Evolutionary conservation across 305 asterid species (phyloP).

Genomic region (Fraxinus baroniana): DNA sequence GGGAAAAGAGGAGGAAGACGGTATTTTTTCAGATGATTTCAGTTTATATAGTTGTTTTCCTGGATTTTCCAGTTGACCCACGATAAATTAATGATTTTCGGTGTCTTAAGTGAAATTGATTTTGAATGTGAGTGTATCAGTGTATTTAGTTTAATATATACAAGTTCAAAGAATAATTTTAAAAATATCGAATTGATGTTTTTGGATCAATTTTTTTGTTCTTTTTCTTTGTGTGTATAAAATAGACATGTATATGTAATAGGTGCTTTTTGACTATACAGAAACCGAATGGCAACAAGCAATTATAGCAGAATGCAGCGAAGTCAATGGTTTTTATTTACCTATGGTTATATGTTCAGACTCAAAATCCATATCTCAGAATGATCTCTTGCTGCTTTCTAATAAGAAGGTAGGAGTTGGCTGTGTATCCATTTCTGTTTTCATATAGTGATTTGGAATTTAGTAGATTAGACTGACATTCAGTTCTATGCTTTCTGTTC

Average conservation of each 20-base stretch:
- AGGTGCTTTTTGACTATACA: slow-evolving; percentile 34
- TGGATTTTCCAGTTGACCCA: background rate
- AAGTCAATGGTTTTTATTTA: slow-evolving; percentile 69
- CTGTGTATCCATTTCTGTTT: slow-evolving; percentile 3
- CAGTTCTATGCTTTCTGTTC: background rate
- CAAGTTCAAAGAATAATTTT: background rate
- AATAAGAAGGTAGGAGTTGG: slow-evolving; percentile 51
- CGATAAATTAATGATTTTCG: background rate
- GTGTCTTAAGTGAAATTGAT: background rate
- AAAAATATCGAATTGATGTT: background rate
- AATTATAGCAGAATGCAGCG: slow-evolving; percentile 54
- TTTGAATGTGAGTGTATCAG: background rate
- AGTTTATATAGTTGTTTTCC: background rate
- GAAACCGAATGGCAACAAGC: slow-evolving; percentile 54
- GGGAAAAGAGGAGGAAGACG: slow-evolving; percentile 63
- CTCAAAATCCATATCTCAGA: slow-evolving; percentile 47
- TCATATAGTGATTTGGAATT: background rate
- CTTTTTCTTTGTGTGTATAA: slow-evolving; percentile 1
- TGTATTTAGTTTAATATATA: background rate
- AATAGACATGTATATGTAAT: slow-evolving; percentile 8
- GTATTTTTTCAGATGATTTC: slow-evolving; percentile 30
- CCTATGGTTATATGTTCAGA: slow-evolving; percentile 51
- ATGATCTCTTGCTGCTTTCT: slow-evolving; percentile 77
- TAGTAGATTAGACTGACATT: background rate
- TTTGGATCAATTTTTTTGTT: background rate